These are phyloP conservation scores for Conticribra weissflogii DNA, from an alignment of 108 stramenopile genomes.

Conservation along the genomic window DNA sequence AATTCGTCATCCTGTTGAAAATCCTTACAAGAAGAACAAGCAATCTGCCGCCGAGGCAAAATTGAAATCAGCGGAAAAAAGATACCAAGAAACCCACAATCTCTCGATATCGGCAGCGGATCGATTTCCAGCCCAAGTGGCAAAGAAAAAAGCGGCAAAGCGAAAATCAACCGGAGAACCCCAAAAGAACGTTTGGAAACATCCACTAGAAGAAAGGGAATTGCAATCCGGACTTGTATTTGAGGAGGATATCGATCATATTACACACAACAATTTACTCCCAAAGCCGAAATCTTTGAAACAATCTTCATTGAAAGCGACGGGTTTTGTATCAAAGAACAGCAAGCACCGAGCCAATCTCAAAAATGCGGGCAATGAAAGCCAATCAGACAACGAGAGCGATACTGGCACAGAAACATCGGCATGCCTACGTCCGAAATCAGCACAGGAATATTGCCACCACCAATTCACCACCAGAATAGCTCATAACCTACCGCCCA, in stretches of 20 bases:
- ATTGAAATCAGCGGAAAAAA: too few species aligned
- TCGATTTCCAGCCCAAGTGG: too few species aligned
- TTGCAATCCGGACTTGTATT: conserved; percentile 53
- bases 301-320: conserved; percentile 6
- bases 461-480: conserved; percentile 40
- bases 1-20: too few species aligned
- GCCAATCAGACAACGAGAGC: conserved; percentile 7
- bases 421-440: conserved; percentile 13
- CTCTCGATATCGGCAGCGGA: too few species aligned
- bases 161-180: too few species aligned
- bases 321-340: not conserved
- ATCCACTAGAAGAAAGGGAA: conserved; percentile 11
- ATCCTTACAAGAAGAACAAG: too few species aligned
- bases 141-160: too few species aligned
- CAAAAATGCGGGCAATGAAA: conserved; percentile 9
- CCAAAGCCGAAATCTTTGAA: conserved; percentile 10
- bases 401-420: not conserved
- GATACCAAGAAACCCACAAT: too few species aligned
- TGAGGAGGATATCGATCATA: conserved; percentile 50
- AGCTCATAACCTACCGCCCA: conserved; percentile 39
- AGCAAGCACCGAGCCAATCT: not conserved
- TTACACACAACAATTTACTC: conserved; percentile 12
- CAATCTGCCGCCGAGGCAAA: too few species aligned
- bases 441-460: conserved; percentile 35
- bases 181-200: not conserved